Conservation (phyloP, 768 basidiomycete genomes). For the Tylopilus sp. region DNA sequence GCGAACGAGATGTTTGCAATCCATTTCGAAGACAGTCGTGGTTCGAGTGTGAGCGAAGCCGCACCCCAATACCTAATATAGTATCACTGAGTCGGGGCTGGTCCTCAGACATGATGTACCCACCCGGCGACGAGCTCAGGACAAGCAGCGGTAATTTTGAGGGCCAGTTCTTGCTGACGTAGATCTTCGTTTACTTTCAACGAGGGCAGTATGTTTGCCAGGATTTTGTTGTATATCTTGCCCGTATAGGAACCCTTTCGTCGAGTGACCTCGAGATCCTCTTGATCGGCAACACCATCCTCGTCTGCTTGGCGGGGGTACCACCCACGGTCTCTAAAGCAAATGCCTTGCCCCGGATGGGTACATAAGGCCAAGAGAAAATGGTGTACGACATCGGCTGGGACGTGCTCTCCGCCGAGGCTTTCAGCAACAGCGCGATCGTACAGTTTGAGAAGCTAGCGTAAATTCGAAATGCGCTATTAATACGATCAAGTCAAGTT, state of each 20-base stretch:
- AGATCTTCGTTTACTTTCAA: conserved; percentile 89
- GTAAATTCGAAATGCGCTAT: neutral
- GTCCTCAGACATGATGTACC: conserved; percentile 17
- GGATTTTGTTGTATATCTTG: conserved; percentile 78
- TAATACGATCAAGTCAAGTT: neutral
- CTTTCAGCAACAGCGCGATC: conserved; percentile 52
- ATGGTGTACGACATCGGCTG: conserved; percentile 80
- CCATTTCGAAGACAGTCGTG: conserved; percentile 87
- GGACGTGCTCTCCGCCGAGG: conserved; percentile 49
- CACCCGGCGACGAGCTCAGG: conserved; percentile 84
- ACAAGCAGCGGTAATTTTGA: conserved; percentile 77
- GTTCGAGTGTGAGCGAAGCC: conserved; percentile 72
- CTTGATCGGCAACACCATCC: conserved; percentile 36
- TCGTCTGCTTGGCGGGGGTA: conserved; percentile 66
- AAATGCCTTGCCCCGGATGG: conserved; percentile 77
- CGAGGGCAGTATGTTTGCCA: conserved; percentile 67
- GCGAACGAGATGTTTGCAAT: conserved; percentile 85
- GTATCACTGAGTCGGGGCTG: conserved; percentile 11
- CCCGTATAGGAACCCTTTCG: conserved; percentile 31
- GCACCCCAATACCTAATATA: conserved; percentile 66
- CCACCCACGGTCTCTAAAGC: conserved; percentile 89
- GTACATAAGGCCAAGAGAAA: conserved; percentile 85
- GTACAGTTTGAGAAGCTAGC: conserved; percentile 72
- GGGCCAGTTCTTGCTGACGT: conserved; percentile 77
- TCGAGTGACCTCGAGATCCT: conserved; percentile 32